phyloP scores from a whole-genome alignment of 2,329 filamentous ascomycete species.

The Conoideocrella luteorostrata region DNA sequence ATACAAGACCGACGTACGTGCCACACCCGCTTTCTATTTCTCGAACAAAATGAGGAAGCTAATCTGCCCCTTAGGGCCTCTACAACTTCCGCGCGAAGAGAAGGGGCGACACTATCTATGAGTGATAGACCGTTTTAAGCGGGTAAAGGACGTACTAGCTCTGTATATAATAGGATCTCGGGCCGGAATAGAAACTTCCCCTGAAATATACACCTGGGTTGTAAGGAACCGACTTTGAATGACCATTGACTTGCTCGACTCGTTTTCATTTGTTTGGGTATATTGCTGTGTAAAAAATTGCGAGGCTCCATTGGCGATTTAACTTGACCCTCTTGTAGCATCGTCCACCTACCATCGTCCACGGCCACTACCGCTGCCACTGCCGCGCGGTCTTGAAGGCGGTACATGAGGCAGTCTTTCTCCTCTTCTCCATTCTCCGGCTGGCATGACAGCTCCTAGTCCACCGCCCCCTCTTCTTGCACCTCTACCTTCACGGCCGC shows the following conservation, averaged over 20 bases:
- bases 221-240: background rate
- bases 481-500: constrained; percentile 29
- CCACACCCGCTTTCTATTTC: background rate
- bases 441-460: constrained; percentile 31
- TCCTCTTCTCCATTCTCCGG: constrained; percentile 61
- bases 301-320: background rate
- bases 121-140: constrained; percentile 52
- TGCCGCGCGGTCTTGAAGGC: constrained; percentile 20
- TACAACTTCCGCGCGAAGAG: constrained; percentile 82
- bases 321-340: background rate
- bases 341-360: constrained; percentile 21
- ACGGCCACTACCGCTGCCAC: constrained; percentile 14
- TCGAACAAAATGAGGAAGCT: constrained; percentile 15
- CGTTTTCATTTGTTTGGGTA: constrained; percentile 17
- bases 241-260: background rate
- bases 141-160: constrained; percentile 10
- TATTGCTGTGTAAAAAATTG: constrained; percentile 12
- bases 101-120: constrained; percentile 74
- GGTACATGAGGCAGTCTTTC: constrained; percentile 53
- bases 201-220: background rate
- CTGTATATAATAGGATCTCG: constrained; percentile 36
- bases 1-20: constrained; percentile 79
- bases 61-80: constrained; percentile 58
- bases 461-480: constrained; percentile 34
- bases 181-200: constrained; percentile 20